phyloP scores from a whole-genome alignment of 768 basidiomycete species.

The Galerina marginata region DNA sequence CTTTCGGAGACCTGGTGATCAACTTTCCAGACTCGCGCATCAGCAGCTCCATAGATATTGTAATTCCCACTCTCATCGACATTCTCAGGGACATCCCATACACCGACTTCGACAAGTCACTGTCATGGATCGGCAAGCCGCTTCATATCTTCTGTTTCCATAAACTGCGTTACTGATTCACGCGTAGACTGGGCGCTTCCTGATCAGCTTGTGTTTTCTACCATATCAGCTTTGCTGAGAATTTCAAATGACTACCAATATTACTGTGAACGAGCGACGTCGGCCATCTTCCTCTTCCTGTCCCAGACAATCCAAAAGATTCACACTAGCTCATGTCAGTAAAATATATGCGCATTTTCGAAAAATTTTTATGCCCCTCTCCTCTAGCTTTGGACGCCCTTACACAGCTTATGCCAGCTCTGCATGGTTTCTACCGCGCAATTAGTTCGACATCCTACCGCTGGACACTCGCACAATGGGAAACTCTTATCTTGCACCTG shows the following conservation, averaged over 20 bases:
- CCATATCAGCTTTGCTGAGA: conserved; percentile 75
- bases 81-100: conserved; percentile 75
- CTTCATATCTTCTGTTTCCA: background rate
- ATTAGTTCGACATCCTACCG: conserved; percentile 78
- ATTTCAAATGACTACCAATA: conserved; percentile 60
- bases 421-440: conserved; percentile 89
- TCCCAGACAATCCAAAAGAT: conserved; percentile 61
- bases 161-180: conserved; percentile 6
- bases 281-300: conserved; percentile 69
- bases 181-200: conserved; percentile 81
- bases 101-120: conserved; percentile 76
- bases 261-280: conserved; percentile 54
- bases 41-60: conserved; percentile 50
- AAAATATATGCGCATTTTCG: background rate
- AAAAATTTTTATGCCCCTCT: background rate
- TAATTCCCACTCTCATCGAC: conserved; percentile 66
- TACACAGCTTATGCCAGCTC: conserved; percentile 76
- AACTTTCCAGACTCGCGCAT: conserved; percentile 64
- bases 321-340: conserved; percentile 58
- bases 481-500: conserved; percentile 54
- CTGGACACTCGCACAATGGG: conserved; percentile 77
- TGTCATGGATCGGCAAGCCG: conserved; percentile 80
- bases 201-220: conserved; percentile 83
- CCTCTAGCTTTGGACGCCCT: conserved; percentile 71
- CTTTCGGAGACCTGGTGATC: conserved; percentile 79